A percentile compares a stretch with the other conserved stretches of the same genome.
phyloP scores from a whole-genome alignment of 2,329 filamentous ascomycete genomes.

The Paraphaeosphaeria sporulosa region DNA sequence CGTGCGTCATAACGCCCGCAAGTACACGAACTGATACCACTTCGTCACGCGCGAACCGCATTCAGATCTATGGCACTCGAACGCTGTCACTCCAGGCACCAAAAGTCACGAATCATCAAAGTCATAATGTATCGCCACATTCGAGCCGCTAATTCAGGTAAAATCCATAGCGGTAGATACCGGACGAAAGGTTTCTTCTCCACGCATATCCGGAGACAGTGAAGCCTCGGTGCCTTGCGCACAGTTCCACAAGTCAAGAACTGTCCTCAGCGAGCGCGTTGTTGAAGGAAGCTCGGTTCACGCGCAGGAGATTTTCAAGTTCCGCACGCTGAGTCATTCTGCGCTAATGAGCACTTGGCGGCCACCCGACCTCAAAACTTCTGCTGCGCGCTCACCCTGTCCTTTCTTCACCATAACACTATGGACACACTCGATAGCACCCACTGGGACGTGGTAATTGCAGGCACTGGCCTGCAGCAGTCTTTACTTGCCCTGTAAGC shows the following conservation, averaged over 20 bases:
- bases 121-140: slow-evolving; percentile 56
- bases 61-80: too few species aligned
- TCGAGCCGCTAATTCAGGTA: slow-evolving; percentile 60
- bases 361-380: slow-evolving; percentile 24
- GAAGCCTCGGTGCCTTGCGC: slow-evolving; percentile 52
- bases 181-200: slow-evolving; percentile 55
- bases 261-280: slow-evolving; percentile 49
- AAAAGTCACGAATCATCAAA: not conserved
- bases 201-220: slow-evolving; percentile 52
- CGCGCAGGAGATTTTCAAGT: slow-evolving; percentile 32
- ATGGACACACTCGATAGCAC: slow-evolving; percentile 61
- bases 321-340: slow-evolving; percentile 41
- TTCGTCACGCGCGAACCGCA: too few species aligned
- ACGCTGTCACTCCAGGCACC: not conserved
- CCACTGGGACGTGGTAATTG: slow-evolving; percentile 61
- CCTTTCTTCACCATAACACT: slow-evolving; percentile 28
- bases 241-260: slow-evolving; percentile 43
- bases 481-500: slow-evolving; percentile 63
- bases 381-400: slow-evolving; percentile 25
- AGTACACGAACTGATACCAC: too few species aligned
- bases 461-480: slow-evolving; percentile 61
- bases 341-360: slow-evolving; percentile 30
- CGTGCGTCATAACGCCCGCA: too few species aligned
- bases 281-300: slow-evolving; percentile 23
- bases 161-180: slow-evolving; percentile 62